Evolutionary conservation across 768 basidiomycete genomes (phyloP).

Genomic region (Macrolepiota fuliginosa): DNA sequence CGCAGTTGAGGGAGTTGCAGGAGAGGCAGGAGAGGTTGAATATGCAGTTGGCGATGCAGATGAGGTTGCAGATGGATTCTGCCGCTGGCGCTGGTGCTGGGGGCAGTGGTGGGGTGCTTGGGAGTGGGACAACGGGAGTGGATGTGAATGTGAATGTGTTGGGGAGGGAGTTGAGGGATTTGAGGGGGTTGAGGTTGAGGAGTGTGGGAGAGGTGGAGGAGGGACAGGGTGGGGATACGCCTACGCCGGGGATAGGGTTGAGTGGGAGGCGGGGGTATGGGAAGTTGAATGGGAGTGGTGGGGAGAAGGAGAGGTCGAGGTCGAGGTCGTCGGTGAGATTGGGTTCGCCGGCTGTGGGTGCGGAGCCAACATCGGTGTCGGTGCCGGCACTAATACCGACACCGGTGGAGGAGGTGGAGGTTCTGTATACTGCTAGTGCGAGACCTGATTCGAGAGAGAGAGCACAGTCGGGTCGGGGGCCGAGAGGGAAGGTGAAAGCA

Average conservation of each 20-base stretch:
- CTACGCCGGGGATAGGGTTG: slow-evolving; percentile 28
- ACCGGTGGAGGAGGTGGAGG: neutral
- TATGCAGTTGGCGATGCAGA: neutral
- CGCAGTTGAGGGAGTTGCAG: slow-evolving; percentile 23
- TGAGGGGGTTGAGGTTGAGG: slow-evolving; percentile 1
- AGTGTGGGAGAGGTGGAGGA: slow-evolving; percentile 19
- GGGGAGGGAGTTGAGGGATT: slow-evolving; percentile 21
- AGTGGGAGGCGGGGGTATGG: neutral
- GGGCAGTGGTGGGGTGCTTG: neutral
- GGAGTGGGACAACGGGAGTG: no score
- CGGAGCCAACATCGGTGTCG: no score
- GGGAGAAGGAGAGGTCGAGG: slow-evolving; percentile 32
- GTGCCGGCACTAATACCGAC: no score
- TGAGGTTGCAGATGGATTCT: neutral
- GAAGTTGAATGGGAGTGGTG: slow-evolving; percentile 37
- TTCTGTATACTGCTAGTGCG: neutral
- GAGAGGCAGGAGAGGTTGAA: neutral
- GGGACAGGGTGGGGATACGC: slow-evolving; percentile 37
- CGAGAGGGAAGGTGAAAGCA: neutral
- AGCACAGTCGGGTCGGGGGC: slow-evolving; percentile 21
- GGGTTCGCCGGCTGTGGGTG: no score
- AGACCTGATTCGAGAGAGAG: no score
- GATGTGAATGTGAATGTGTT: no score
- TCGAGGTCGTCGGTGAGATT: slow-evolving; percentile 43
- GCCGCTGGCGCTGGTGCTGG: neutral